A percentile compares a stretch with the other conserved stretches of the same genome.
These are phyloP conservation scores for Casaregolazyma lundiana DNA, from an alignment of 1,139 yeast species.

Conservation along the genomic window DNA sequence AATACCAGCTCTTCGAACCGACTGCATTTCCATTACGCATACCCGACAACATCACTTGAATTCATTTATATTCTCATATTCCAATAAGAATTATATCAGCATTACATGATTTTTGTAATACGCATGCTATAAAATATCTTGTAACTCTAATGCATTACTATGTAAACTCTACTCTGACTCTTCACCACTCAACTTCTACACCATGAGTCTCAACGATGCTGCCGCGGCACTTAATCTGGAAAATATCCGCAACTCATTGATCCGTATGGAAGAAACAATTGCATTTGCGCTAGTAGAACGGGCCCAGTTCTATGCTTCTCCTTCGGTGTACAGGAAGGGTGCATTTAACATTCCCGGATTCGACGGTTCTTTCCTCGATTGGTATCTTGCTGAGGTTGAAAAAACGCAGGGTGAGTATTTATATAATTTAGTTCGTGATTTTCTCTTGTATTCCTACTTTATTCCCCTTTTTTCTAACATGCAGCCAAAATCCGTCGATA, in stretches of 20 bases:
- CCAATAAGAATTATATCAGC: too few relatives aligned
- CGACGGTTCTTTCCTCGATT: conserved; percentile 80
- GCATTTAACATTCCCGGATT: conserved; percentile 61
- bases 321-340: conserved; percentile 62
- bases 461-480: background rate
- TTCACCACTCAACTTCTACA: background rate
- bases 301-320: conserved; percentile 76
- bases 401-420: conserved; percentile 49
- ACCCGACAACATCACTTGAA: too few relatives aligned
- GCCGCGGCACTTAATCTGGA: conserved; percentile 73
- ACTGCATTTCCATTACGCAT: too few relatives aligned
- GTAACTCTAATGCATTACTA: too few relatives aligned
- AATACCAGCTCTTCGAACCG: too few relatives aligned
- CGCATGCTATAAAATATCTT: too few relatives aligned
- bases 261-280: conserved; percentile 94
- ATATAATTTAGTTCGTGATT: background rate
- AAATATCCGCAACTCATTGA: conserved; percentile 78
- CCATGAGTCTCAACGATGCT: conserved; percentile 83
- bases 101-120: too few relatives aligned
- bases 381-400: conserved; percentile 76
- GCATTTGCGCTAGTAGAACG: conserved; percentile 89
- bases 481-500: conserved; percentile 73
- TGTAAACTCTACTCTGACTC: background rate
- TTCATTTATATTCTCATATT: too few relatives aligned
- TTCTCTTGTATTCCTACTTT: background rate